phyloP scores from a whole-genome alignment of 192 early-diverging fungal genomes.

The Mortierella alpina region DNA sequence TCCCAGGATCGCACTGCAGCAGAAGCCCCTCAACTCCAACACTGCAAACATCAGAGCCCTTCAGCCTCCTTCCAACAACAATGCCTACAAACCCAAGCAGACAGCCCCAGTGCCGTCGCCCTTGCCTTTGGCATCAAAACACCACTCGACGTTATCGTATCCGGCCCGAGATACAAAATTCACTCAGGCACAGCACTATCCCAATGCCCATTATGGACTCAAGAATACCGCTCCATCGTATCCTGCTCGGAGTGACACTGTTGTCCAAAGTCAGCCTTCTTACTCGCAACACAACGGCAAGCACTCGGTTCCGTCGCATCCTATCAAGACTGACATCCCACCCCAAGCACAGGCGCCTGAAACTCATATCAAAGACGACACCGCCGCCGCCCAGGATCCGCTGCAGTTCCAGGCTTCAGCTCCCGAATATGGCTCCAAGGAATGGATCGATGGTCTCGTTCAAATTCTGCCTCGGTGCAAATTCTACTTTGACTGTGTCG shows the following conservation, averaged over 20 bases:
- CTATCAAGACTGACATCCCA: neutral
- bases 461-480: conserved; percentile 19
- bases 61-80: no score
- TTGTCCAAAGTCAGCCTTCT: neutral
- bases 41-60: neutral
- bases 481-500: conserved; percentile 39
- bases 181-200: no score
- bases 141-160: no score
- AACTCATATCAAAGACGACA: neutral
- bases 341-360: neutral
- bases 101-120: neutral
- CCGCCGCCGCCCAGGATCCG: neutral
- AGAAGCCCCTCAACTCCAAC: conserved; percentile 5
- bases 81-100: no score
- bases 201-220: neutral
- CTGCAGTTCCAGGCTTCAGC: conserved; percentile 3
- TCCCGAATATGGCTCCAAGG: conserved; percentile 12
- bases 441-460: conserved; percentile 13
- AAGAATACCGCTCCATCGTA: neutral
- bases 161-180: no score
- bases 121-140: neutral
- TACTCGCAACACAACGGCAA: neutral
- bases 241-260: neutral
- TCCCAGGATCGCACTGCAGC: conserved; percentile 14
- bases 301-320: neutral